phyloP scores from a whole-genome alignment of 768 basidiomycete species.

The Hydnomerulius pinastri region DNA sequence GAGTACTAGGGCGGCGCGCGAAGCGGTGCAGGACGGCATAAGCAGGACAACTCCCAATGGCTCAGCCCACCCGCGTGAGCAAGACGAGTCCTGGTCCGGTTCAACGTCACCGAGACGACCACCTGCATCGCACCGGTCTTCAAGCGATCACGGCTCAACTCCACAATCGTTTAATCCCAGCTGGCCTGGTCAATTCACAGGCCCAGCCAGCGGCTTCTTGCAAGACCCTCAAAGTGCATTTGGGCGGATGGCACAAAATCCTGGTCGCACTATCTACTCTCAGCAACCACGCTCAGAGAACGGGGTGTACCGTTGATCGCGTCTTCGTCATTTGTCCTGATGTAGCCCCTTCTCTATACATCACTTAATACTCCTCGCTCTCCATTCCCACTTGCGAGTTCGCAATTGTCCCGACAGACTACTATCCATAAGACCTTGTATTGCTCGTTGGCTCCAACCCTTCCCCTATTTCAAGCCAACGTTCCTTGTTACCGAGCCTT shows the following conservation, averaged over 20 bases:
- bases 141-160: constrained; percentile 25
- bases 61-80: constrained; percentile 15
- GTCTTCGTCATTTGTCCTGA: constrained; percentile 9
- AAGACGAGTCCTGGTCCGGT: constrained; percentile 25
- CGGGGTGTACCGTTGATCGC: constrained; percentile 25
- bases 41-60: constrained; percentile 24
- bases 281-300: constrained; percentile 44
- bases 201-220: constrained; percentile 52
- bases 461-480: too few relatives aligned
- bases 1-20: constrained; percentile 30
- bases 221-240: constrained; percentile 44
- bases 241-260: constrained; percentile 44
- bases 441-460: too few relatives aligned
- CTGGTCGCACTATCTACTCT: constrained; percentile 67
- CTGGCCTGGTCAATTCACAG: constrained; percentile 44
- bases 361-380: constrained; percentile 18
- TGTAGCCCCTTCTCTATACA: constrained; percentile 20
- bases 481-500: too few relatives aligned
- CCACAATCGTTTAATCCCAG: constrained; percentile 23
- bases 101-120: constrained; percentile 25
- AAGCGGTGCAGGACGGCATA: constrained; percentile 27
- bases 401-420: too few relatives aligned
- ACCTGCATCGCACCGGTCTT: constrained; percentile 11
- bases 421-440: too few relatives aligned
- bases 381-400: not conserved